Evolutionary conservation across 108 stramenopile species (phyloP), one percentile per base, ranked within the genome.

Genomic region (Skeletonema tropicum): DNA sequence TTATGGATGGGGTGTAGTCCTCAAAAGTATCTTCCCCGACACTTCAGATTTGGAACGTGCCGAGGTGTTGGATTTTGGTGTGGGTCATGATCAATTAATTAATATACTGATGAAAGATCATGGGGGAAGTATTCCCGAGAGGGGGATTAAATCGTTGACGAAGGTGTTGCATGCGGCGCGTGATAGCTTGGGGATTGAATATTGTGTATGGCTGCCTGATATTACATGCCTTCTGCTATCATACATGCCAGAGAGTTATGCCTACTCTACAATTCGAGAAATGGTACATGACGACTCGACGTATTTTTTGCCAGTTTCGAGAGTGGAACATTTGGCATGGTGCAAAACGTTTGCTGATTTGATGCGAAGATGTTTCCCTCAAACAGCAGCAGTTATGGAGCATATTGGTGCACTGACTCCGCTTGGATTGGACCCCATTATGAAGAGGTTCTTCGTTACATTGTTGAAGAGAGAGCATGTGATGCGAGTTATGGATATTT

Each of bases 331-430:
- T 76, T 80, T 85, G 10, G 88, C 88, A 4, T 88, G 73, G 73
- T 75, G 82, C 48, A 84, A 79, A 45, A 88, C 88, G 39, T 95
- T 95, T 86, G 64, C 76, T 11, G 88, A 90, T 69, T 67, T 95
- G 41, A 78, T 95, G 87, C 74, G 60, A 17, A 76, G 71, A 61
- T 77, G 71, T 57, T 83, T 83, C 25, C 77, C 82, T 15, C 77
- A 83, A 79, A 83, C 82, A 30, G 73, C 58, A 9, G 3, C 10
- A 30, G 73, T 69, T 12, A 83, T 83, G 74, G 80, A 76, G 41
- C 73, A 83, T n/a, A 83, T 71, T 42, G 77, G 82, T 17, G 82
- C 82, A 26, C 45, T 79, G 32, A 74, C 77, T n/a, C 77, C 82
- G 4, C 57, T 36, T 30, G 77, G 77, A 7, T 75, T 83, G 3